Percentiles rank a stretch among this genome's conserved stretches.
phyloP scores from a whole-genome alignment of 2,329 filamentous ascomycete species.

The Ophiognomonia clavigignenti-juglandacearum region DNA sequence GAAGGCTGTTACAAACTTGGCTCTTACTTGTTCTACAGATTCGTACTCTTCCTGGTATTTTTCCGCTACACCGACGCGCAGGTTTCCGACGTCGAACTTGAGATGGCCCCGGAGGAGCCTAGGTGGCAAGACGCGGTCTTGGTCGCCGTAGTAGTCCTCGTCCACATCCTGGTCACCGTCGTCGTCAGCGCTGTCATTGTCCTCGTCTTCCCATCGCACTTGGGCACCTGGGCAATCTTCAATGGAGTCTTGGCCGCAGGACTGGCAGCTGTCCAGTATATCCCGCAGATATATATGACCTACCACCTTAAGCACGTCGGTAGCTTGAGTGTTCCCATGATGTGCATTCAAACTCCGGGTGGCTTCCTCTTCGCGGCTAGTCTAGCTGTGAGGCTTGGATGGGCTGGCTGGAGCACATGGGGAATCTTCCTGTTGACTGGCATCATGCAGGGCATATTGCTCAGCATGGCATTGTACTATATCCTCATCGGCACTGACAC shows the following conservation, averaged over 20 bases:
- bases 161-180: conserved; percentile 69
- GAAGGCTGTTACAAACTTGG: not conserved
- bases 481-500: conserved; percentile 32
- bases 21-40: conserved; percentile 43
- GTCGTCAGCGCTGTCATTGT: conserved; percentile 66
- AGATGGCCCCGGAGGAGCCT: conserved; percentile 43
- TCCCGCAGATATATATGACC: conserved; percentile 93
- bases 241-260: conserved; percentile 74
- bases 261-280: conserved; percentile 83
- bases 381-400: conserved; percentile 72
- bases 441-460: conserved; percentile 72
- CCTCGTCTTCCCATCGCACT: conserved; percentile 54
- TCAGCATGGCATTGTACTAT: conserved; percentile 78
- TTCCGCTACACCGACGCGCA: conserved; percentile 64
- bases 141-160: conserved; percentile 67
- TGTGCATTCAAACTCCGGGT: conserved; percentile 95
- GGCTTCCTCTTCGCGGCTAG: conserved; percentile 86
- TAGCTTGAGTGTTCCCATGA: conserved; percentile 93
- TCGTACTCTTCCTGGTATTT: conserved; percentile 91
- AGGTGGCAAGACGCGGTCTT: conserved; percentile 74
- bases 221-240: conserved; percentile 78
- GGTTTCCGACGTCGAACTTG: conserved; percentile 44
- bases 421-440: conserved; percentile 86
- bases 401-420: conserved; percentile 92
- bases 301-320: conserved; percentile 80